These are phyloP conservation scores for Alternaria incomplexa DNA, from an alignment of 2,329 filamentous ascomycete genomes.

Conservation along the genomic window DNA sequence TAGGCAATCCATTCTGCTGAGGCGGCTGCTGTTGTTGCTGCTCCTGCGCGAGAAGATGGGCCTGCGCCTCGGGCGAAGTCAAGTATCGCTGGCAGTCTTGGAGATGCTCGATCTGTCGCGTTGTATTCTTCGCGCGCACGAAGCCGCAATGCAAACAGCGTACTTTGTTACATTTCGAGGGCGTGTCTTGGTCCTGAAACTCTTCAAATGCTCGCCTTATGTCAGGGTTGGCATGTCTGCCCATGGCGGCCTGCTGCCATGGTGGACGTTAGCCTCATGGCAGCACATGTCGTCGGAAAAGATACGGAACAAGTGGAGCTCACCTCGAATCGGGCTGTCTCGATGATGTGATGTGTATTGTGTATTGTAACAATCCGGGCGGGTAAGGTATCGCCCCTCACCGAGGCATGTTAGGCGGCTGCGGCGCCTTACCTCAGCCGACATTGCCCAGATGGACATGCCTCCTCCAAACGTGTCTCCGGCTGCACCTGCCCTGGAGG, in stretches of 20 bases:
- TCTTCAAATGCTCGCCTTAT: conserved; percentile 48
- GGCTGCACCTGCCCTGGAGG: neutral
- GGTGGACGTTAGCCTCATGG: conserved; percentile 19
- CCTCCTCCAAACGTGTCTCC: neutral
- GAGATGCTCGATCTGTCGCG: conserved; percentile 58
- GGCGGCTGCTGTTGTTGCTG: conserved; percentile 20
- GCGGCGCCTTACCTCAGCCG: conserved; percentile 12
- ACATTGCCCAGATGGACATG: neutral
- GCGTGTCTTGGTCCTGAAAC: conserved; percentile 51
- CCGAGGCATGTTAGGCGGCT: neutral
- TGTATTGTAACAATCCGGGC: conserved; percentile 11
- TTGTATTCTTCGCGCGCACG: conserved; percentile 59
- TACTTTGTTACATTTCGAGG: conserved; percentile 57
- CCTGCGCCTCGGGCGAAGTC: conserved; percentile 52
- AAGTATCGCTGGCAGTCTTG: conserved; percentile 55
- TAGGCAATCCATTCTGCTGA: conserved; percentile 23
- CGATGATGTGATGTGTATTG: conserved; percentile 12
- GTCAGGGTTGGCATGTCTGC: conserved; percentile 51
- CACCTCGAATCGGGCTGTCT: conserved; percentile 15
- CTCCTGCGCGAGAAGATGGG: conserved; percentile 29
- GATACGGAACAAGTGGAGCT: conserved; percentile 15
- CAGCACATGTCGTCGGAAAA: neutral
- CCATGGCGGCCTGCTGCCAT: conserved; percentile 24
- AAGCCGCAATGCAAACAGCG: conserved; percentile 58
- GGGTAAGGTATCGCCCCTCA: conserved; percentile 11